phyloP scores from a whole-genome alignment of 306 rosid genomes.

The Vicia faba region DNA sequence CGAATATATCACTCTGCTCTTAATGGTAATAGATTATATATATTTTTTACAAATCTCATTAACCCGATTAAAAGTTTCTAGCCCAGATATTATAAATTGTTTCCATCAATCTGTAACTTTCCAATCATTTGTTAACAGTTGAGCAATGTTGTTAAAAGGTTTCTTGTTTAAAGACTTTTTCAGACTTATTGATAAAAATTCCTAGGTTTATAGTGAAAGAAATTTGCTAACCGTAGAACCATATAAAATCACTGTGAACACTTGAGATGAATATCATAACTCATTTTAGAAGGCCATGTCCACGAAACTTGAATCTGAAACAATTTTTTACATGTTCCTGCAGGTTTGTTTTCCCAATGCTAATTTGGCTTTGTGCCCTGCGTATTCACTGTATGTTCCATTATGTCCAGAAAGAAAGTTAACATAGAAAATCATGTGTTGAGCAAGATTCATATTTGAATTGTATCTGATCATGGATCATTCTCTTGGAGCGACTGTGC shows the following conservation, averaged over 20 bases:
- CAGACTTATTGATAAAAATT: background rate
- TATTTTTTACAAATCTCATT: background rate
- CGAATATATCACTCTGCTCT: conserved; percentile 82
- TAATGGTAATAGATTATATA: conserved; percentile 55
- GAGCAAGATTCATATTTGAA: conserved; percentile 33
- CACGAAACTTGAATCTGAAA: conserved; percentile 46
- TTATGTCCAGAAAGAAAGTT: conserved; percentile 9
- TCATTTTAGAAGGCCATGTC: conserved; percentile 7
- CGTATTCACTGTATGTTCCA: conserved; percentile 42
- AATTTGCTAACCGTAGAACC: conserved; percentile 2
- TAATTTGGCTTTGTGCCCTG: conserved; percentile 51
- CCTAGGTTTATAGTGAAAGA: background rate
- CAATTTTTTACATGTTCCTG: conserved; percentile 53
- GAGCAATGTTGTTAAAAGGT: background rate
- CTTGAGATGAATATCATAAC: background rate
- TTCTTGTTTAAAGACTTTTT: too few relatives aligned
- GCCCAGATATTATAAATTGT: background rate
- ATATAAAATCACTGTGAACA: background rate
- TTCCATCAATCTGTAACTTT: background rate
- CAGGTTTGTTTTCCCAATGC: conserved; percentile 66
- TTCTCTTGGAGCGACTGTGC: conserved; percentile 14
- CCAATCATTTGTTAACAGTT: background rate
- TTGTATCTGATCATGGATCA: conserved; percentile 27
- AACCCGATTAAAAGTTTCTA: background rate
- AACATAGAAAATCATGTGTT: conserved; percentile 14